Evolutionary conservation across 139 green algal genomes (phyloP).

Genomic region (Dunaliella sp.): DNA sequence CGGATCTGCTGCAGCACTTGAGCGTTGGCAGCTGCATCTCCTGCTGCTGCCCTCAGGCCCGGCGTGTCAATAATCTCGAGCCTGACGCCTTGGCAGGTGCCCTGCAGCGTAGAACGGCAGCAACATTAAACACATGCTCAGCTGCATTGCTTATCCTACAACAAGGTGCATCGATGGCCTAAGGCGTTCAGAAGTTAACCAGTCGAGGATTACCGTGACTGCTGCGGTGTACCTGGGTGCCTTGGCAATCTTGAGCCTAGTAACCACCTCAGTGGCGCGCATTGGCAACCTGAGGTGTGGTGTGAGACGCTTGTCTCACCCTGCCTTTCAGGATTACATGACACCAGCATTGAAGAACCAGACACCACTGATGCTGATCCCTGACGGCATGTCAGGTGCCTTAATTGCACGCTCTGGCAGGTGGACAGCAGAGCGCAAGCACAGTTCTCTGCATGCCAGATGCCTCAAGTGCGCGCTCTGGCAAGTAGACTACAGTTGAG

Average conservation of each 20-base stretch:
- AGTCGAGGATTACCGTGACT: too few relatives aligned
- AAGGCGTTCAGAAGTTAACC: too few relatives aligned
- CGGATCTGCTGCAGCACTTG: slow-evolving; percentile 41
- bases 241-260: too few relatives aligned
- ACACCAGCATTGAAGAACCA: too few relatives aligned
- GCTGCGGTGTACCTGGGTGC: too few relatives aligned
- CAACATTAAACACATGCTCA: neutral
- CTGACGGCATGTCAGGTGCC: slow-evolving; percentile 24
- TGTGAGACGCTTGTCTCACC: too few relatives aligned
- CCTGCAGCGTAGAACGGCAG: neutral
- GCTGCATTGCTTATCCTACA: too few relatives aligned
- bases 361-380: too few relatives aligned
- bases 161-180: too few relatives aligned
- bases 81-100: slow-evolving; percentile 22
- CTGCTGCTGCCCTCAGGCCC: slow-evolving; percentile 36
- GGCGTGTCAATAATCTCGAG: slow-evolving; percentile 54
- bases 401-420: slow-evolving; percentile 21
- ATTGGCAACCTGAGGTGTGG: too few relatives aligned
- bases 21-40: slow-evolving; percentile 27
- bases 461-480: neutral
- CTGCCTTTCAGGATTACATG: too few relatives aligned
- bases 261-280: too few relatives aligned
- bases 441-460: neutral
- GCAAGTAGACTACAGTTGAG: neutral
- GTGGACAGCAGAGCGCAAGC: slow-evolving; percentile 1